Evolutionary conservation across 768 basidiomycete genomes (phyloP).

Genomic region (Phallus indusiatus): DNA sequence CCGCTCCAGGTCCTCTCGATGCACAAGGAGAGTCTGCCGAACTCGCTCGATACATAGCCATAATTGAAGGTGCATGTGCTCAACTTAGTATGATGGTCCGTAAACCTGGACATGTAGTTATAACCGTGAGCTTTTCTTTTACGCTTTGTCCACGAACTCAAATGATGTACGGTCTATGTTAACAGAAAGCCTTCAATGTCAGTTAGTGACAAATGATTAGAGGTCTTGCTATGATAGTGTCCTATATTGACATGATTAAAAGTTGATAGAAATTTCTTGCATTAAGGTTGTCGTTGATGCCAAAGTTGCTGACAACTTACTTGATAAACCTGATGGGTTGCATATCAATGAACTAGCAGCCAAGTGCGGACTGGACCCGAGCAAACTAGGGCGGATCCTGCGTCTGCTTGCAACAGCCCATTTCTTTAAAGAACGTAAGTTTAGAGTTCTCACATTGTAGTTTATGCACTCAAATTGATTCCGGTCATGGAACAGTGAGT

Average conservation of each 20-base stretch:
- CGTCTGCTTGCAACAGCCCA: constrained; percentile 23
- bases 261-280: constrained; percentile 14
- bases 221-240: background rate
- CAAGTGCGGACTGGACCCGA: constrained; percentile 14
- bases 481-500: constrained; percentile 16
- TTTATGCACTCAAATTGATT: background rate
- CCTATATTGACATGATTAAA: background rate
- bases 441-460: background rate
- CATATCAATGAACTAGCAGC: constrained; percentile 22
- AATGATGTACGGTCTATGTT: too few species aligned
- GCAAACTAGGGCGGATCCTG: constrained; percentile 23
- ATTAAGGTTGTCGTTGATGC: constrained; percentile 20
- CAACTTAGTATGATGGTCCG: background rate
- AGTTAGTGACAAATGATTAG: too few species aligned
- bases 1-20: constrained; percentile 28
- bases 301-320: constrained; percentile 21
- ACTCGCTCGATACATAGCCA: constrained; percentile 13
- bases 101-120: background rate
- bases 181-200: background rate
- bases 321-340: constrained; percentile 21
- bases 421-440: constrained; percentile 24
- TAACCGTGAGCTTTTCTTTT: background rate
- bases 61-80: background rate
- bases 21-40: constrained; percentile 11
- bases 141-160: too few species aligned